Evolutionary conservation across 1,284 basidiomycete species (phyloP), one percentile per base, ranked within the genome.

Genomic region (Volvariella volvacea): DNA sequence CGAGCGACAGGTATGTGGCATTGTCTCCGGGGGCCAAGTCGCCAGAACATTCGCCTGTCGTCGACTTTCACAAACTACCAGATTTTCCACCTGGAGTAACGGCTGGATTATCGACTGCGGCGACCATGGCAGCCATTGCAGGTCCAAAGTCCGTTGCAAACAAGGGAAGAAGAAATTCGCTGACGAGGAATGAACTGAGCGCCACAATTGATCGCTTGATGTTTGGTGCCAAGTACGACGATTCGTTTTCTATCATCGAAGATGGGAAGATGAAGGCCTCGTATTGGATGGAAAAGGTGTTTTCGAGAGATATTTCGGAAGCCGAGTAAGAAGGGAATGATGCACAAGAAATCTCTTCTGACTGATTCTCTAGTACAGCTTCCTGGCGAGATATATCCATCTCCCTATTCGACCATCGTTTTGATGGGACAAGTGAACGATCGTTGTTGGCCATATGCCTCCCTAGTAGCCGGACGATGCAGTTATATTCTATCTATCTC

Each of bases 211-310:
- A 84, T 54, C 68, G 77, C 34, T 80, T 81, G 78, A 76, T 69
- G 9, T 64, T 81, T 2, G 70, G 72, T 33, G 67, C 68, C 3
- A 60, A 63, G 37, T 74, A 73, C 14, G 52, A 63, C 17, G 73
- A 75, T 28, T 51, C 59, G 8, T 52, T 71, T 7, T 52, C 65
- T 6, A 63, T 72, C 1, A 63, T 71, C 30, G 74, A 80, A 49
- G 72, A 81, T 52, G 73, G 73, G 1, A 72, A 78, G 44, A 79
- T 87, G 76, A 78, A 78, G 41, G 74, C 81, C 1, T 69, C 79
- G 0, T 80, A 78, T 53, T 88, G 80, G 79, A 74, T 83, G 56
- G 77, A 80, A 57, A 72, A 65, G 41, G 51, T 88, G n/a, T 63
- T 69, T 44, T 68, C 70, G 6, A 68, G 76, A 33, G 66, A 76